Evolutionary conservation across 163 green algal species (phyloP), one percentile per base, ranked within the genome.

Genomic region (Picocystis sp.): DNA sequence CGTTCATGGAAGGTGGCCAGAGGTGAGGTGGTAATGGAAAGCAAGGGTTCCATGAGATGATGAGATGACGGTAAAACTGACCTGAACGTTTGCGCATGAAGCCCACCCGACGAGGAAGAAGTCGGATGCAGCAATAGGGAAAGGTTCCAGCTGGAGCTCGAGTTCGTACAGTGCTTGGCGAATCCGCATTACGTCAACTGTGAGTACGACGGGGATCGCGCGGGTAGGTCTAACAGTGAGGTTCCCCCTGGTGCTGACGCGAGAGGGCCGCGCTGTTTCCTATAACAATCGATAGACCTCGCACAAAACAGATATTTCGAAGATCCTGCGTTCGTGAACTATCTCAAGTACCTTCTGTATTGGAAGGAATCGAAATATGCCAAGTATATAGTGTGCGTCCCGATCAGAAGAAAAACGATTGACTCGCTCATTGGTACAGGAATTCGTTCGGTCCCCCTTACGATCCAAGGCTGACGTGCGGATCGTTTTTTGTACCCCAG

Each of bases 111-210:
- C 5, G 22, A 12, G 1, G 17, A 38, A 29, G 54, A 61, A 2
- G 38, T 47, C 11, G 72, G 69, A 29, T 74, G 70, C 46, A 58
- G 43, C 19, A 58, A 79, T 10, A 15, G 58, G 1, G 60, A 81
- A 22, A 64, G 82, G 6, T 88, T 91, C 56, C 23, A 75, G 2
- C 50, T 88, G 3, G 84, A 94, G 50, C 69, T 94, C 25, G 83
- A 94, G 62, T 78, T 76, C 55, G 57, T 78, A 29, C 83, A 93
- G 58, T 84, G 73, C 57, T 58, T 97, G 8, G 83, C 81, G 10
- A 94, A 83, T 56, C 87, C 87, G 3, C 60, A 78, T 5, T 96
- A 96, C 65, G 61, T 96, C 12, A 84, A 93, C 47, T 93, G 84
- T 93, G 45, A 71, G 77, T 48, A 34, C 47, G 22, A 55, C 13